phyloP scores from a whole-genome alignment of 345 rosid species.

The Excoecaria cochinchinensis region DNA sequence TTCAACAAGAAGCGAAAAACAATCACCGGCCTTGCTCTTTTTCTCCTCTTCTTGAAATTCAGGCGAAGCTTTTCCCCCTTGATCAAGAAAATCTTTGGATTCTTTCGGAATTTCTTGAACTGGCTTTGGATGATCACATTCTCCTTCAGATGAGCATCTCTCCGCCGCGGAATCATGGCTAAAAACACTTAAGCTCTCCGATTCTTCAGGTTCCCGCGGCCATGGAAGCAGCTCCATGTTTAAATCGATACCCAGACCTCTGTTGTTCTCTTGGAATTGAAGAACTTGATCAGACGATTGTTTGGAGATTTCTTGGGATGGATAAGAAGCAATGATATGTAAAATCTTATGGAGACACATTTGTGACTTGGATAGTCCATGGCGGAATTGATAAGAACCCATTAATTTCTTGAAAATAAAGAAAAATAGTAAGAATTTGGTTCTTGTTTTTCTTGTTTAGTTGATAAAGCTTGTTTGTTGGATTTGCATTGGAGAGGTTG shows the following conservation, averaged over 20 bases:
- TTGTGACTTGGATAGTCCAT: slow-evolving; percentile 42
- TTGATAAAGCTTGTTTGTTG: too few species aligned
- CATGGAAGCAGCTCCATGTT: slow-evolving; percentile 28
- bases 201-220: slow-evolving; percentile 4
- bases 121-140: slow-evolving; percentile 7
- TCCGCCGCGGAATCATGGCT: slow-evolving; percentile 13
- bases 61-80: slow-evolving; percentile 11
- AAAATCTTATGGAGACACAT: slow-evolving; percentile 41
- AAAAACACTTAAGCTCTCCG: slow-evolving; percentile 11
- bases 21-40: slow-evolving; percentile 7
- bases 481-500: too few species aligned
- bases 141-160: slow-evolving; percentile 24
- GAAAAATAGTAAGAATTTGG: too few species aligned
- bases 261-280: background rate
- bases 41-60: background rate
- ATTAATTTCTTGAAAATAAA: background rate
- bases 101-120: background rate
- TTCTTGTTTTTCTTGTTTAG: too few species aligned
- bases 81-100: background rate
- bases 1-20: slow-evolving; percentile 34
- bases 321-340: slow-evolving; percentile 27
- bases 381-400: slow-evolving; percentile 14
- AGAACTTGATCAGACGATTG: slow-evolving; percentile 2
- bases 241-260: slow-evolving; percentile 39
- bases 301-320: background rate